Evolutionary conservation across 2,329 filamentous ascomycete genomes (phyloP).

Genomic region (Colletotrichum coccodes): DNA sequence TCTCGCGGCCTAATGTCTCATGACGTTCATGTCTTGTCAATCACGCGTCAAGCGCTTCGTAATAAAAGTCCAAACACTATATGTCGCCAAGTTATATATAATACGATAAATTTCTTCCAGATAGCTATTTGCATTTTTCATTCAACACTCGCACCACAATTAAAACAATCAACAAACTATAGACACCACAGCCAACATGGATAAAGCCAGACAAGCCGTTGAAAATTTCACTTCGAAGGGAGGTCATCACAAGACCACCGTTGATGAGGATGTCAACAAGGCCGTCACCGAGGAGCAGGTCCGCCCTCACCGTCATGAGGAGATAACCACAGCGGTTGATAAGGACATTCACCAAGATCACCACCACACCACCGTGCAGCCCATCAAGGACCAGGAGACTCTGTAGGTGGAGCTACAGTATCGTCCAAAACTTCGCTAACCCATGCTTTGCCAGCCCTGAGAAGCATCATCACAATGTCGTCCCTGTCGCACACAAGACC

Average conservation of each 20-base stretch:
- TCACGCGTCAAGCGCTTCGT: not conserved
- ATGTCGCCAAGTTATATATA: not conserved
- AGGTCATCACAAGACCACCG: conserved; percentile 76
- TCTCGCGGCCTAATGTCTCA: not conserved
- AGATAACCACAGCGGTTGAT: conserved; percentile 71
- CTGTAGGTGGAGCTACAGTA: conserved; percentile 57
- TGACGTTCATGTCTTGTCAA: not conserved
- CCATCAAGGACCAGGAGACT: conserved; percentile 53
- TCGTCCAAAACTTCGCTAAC: too few species aligned
- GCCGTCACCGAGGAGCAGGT: conserved; percentile 70
- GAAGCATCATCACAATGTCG: conserved; percentile 69
- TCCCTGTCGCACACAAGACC: conserved; percentile 67
- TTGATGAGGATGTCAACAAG: conserved; percentile 72
- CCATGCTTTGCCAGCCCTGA: too few species aligned
- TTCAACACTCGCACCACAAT: not conserved
- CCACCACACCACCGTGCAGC: conserved; percentile 76
- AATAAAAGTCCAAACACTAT: not conserved
- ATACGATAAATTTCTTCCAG: not conserved
- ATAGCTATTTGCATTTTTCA: fast-evolving
- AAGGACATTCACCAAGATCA: conserved; percentile 79
- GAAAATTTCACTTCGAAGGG: conserved; percentile 68
- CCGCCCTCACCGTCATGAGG: conserved; percentile 68
- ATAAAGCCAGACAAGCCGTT: conserved; percentile 72
- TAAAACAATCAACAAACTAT: not conserved
- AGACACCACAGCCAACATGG: conserved; percentile 55